phyloP scores from a whole-genome alignment of 306 rosid genomes.

The Boehmeria nivea region DNA sequence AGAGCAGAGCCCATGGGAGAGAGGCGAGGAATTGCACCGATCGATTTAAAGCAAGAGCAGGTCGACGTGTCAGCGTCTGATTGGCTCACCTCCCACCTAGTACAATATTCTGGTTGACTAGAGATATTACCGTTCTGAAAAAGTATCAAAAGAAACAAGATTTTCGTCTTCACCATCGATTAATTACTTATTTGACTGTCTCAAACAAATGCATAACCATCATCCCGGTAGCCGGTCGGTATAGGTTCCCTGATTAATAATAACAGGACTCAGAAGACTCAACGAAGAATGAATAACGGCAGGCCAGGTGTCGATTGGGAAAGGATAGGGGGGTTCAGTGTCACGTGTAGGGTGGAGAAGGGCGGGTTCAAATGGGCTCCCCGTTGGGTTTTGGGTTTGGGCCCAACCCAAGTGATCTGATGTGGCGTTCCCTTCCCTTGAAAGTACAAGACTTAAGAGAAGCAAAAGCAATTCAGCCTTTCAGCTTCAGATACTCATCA shows the following conservation, averaged over 20 bases:
- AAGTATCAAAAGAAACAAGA: not conserved
- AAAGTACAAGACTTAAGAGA: conserved; percentile 1
- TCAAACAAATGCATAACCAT: too few species aligned
- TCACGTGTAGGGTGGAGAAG: conserved; percentile 1
- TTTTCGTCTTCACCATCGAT: too few species aligned
- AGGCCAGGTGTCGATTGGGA: too few species aligned
- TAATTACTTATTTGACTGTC: too few species aligned
- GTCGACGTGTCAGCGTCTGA: conserved; percentile 3
- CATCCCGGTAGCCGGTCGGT: too few species aligned
- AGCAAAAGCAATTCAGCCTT: conserved; percentile 1
- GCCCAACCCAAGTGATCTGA: conserved; percentile 1
- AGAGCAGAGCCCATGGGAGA: too few species aligned
- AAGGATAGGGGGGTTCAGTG: too few species aligned
- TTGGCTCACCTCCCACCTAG: not conserved
- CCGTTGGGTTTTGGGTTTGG: conserved; percentile 2
- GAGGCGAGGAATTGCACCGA: too few species aligned
- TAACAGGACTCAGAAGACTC: too few species aligned
- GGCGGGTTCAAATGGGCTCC: conserved; percentile 1
- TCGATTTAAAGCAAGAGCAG: too few species aligned
- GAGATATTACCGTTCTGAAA: not conserved
- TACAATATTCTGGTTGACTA: conserved; percentile 18
- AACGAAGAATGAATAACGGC: not conserved
- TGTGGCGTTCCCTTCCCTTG: not conserved
- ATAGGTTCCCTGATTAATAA: too few species aligned
- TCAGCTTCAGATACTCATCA: not conserved